These are phyloP conservation scores for Arabidopsis thaliana DNA, from an alignment of 345 rosid genomes.

Conservation along the genomic window DNA sequence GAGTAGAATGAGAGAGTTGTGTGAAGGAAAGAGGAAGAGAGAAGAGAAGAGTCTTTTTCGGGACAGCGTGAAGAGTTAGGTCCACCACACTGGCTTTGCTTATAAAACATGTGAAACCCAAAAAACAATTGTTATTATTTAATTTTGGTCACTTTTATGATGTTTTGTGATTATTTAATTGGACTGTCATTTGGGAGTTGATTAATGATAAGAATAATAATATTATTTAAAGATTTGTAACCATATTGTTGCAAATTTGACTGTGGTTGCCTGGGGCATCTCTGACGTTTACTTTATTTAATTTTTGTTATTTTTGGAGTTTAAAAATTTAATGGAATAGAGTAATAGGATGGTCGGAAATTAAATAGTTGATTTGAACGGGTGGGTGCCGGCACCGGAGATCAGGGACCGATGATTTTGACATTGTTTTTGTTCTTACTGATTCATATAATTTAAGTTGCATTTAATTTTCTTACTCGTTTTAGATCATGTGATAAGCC, in stretches of 20 bases:
- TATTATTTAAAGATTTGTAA: constrained; percentile 21
- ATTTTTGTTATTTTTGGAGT: constrained; percentile 16
- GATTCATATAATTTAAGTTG: not conserved
- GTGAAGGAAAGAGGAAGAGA: constrained; percentile 41
- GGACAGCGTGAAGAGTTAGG: constrained; percentile 57
- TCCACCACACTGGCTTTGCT: constrained; percentile 45
- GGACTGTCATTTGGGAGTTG: constrained; percentile 37
- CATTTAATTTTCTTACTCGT: not conserved
- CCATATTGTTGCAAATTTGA: constrained; percentile 31
- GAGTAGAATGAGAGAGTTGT: constrained; percentile 28
- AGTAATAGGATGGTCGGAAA: constrained; percentile 39
- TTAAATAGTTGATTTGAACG: constrained; percentile 24
- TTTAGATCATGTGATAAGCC: not conserved
- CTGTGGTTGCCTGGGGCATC: constrained; percentile 36
- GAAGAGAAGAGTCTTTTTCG: constrained; percentile 61
- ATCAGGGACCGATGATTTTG: constrained; percentile 39
- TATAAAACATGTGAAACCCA: constrained; percentile 43
- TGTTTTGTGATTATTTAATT: constrained; percentile 25
- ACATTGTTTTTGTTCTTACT: constrained; percentile 11
- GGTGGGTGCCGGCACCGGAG: constrained; percentile 46
- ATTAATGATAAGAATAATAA: constrained; percentile 11
- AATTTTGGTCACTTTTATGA: constrained; percentile 7
- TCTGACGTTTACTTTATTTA: constrained; percentile 35
- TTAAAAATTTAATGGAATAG: constrained; percentile 18
- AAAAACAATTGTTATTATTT: not conserved